phyloP scores from a whole-genome alignment of 306 rosid species.

The Albizia julibrissin region DNA sequence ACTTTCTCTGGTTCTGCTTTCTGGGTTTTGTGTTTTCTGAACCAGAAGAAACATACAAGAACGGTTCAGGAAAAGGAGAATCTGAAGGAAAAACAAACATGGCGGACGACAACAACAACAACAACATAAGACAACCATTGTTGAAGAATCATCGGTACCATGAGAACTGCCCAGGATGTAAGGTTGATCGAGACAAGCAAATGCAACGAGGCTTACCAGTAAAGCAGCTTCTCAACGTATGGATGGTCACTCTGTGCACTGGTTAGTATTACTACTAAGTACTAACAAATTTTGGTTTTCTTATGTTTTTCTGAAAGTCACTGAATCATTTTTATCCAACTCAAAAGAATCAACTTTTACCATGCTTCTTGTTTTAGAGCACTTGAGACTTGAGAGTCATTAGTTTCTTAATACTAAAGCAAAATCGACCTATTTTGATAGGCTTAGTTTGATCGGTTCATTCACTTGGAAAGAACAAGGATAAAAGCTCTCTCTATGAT shows the following conservation, averaged over 20 bases:
- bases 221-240: constrained; percentile 38
- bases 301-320: not conserved
- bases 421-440: too few species aligned
- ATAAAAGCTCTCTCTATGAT: too few species aligned
- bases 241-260: constrained; percentile 55
- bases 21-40: not conserved
- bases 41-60: not conserved
- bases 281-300: not conserved
- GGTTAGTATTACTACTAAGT: constrained; percentile 34
- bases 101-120: constrained; percentile 38
- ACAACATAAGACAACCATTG: constrained; percentile 30
- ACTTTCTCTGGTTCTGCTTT: not conserved
- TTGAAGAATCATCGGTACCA: constrained; percentile 46
- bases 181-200: constrained; percentile 54
- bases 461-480: too few species aligned
- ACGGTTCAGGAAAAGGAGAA: not conserved
- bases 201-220: constrained; percentile 47
- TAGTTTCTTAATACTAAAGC: too few species aligned
- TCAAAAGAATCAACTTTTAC: not conserved
- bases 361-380: not conserved
- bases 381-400: too few species aligned
- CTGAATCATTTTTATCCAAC: not conserved
- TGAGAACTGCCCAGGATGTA: constrained; percentile 81
- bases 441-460: too few species aligned
- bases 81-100: constrained; percentile 25